phyloP scores from a whole-genome alignment of 352 stramenopile genomes.

The Detonula confervacea region DNA sequence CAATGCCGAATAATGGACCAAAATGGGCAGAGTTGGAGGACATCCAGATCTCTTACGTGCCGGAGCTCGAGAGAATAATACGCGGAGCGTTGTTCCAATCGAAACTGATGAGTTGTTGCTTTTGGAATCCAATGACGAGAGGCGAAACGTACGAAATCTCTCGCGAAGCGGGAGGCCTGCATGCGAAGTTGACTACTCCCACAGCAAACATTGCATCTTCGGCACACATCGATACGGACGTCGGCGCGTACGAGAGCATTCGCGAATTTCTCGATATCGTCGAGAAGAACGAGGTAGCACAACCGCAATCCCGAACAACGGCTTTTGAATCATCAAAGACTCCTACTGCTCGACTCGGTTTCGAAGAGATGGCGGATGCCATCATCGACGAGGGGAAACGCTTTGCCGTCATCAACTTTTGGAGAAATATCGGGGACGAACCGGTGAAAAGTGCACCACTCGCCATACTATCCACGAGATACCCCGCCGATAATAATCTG shows the following conservation, averaged over 20 bases:
- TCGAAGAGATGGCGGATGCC: constrained; percentile 20
- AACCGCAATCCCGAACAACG: not conserved
- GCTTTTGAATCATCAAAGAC: not conserved
- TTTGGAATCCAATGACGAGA: constrained; percentile 72
- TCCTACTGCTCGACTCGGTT: constrained; percentile 15
- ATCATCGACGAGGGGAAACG: constrained; percentile 40
- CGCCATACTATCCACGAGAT: constrained; percentile 52
- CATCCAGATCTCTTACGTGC: constrained; percentile 48
- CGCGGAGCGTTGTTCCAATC: constrained; percentile 37
- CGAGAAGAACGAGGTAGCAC: constrained; percentile 56
- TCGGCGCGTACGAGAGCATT: constrained; percentile 56
- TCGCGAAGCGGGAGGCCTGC: not conserved
- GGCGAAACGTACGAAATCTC: constrained; percentile 46
- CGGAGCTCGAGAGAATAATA: constrained; percentile 43
- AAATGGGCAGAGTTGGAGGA: constrained; percentile 43
- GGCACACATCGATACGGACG: constrained; percentile 74
- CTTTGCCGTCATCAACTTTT: constrained; percentile 71
- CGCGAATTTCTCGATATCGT: constrained; percentile 57
- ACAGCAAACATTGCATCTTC: constrained; percentile 51
- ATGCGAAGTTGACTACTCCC: constrained; percentile 1
- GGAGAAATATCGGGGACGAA: constrained; percentile 46
- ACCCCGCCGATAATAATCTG: constrained; percentile 37
- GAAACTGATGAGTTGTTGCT: constrained; percentile 31
- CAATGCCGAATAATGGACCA: not conserved
- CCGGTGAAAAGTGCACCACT: constrained; percentile 42